phyloP scores from a whole-genome alignment of 2,329 filamentous ascomycete genomes.

The Talaromyces islandicus region DNA sequence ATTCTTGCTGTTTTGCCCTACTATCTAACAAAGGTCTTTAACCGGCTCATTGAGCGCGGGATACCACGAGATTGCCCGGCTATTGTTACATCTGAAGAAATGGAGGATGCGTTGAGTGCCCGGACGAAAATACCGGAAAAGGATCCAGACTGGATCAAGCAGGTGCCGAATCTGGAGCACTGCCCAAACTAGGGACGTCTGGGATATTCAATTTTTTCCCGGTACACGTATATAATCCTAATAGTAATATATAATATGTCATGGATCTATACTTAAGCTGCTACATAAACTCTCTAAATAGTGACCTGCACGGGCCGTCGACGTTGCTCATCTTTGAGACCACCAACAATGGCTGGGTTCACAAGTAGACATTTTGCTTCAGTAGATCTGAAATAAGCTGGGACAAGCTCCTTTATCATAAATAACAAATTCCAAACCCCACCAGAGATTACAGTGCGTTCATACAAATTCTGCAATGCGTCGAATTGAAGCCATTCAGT shows the following conservation, averaged over 20 bases:
- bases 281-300: not conserved
- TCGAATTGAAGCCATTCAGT: conserved; percentile 5
- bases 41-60: not conserved
- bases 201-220: not conserved
- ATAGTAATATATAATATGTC: no score
- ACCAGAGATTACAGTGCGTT: conserved; percentile 13
- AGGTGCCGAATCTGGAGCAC: not conserved
- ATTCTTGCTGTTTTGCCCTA: conserved; percentile 1
- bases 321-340: conserved; percentile 1
- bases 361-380: conserved; percentile 20
- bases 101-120: conserved; percentile 1
- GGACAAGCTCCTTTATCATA: conserved; percentile 4
- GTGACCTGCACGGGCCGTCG: not conserved
- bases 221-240: no score
- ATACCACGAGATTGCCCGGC: conserved; percentile 1
- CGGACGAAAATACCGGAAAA: not conserved
- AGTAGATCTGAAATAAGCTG: not conserved
- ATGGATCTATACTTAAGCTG: no score
- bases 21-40: not conserved
- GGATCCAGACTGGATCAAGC: not conserved
- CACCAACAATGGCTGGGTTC: not conserved
- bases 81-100: not conserved
- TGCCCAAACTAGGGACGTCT: not conserved
- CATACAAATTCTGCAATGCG: conserved; percentile 6
- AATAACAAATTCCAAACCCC: conserved; percentile 12